Base-by-base conservation (phyloP, 78 protist genomes). In the Diacronema lutheri region DNA sequence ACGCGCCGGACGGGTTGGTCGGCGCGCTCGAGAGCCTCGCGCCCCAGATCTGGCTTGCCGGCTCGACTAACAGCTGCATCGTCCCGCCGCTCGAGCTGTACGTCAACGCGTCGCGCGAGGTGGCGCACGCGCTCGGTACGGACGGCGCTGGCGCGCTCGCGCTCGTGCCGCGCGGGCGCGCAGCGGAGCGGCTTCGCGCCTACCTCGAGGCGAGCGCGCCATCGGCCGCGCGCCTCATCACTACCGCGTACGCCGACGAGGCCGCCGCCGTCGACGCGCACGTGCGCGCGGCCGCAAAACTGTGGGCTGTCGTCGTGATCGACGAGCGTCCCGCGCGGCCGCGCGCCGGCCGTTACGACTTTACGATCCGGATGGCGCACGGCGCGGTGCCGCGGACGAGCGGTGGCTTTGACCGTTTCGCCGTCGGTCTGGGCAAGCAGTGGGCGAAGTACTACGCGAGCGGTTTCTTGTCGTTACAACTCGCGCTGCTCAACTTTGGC, bases 381-480 rank as follows among this genome's bases (percentile, higher is more conserved):
- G 50, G 16, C 26, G 3, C 13, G 26, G 58, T 71, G 58, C 79
- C 79, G 11, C 11, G 26, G 37, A 9, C 55, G 37, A n/a, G 38
- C 26, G 0, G 37, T 23, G 11, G 10, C 21, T 40, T 41, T 14
- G 79, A 71, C 57, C 50, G 57, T 7, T 71, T 71, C 79, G 21
- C 79, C 31, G 6, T 5, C 79, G 79, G 79, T 35, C 55, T 38
- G 4, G 40, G 58, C 23, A 2, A 12, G 23, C 9, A 4, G 35
- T 71, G 12, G n/a, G 4, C 3, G 21, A 1, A 14, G 26, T 71
- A 71, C 79, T 71, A 41, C 79, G 0, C 58, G 29, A 11, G 25
- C 21, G 79, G 79, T 58, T 71, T 71, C 79, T 58, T 71, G 58
- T 71, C 79, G 79, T 58, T 71, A 7, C 79, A 71, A 41, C 25